A percentile compares a stretch with the other conserved stretches of the same genome.
Evolutionary conservation across 768 basidiomycete genomes (phyloP).

Genomic region (Tulasnella sp.): DNA sequence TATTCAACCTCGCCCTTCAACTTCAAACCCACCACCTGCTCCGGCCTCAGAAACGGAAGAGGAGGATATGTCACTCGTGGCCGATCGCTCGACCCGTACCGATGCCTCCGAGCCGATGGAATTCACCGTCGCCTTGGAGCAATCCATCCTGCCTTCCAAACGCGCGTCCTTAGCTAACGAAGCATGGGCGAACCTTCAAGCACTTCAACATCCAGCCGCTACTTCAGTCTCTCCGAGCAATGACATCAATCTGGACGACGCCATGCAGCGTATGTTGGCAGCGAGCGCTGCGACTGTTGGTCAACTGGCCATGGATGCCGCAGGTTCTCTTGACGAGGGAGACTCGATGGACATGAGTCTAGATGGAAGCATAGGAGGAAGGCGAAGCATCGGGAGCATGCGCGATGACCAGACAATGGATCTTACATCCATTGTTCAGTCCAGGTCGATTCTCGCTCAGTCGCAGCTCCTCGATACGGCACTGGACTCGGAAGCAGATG

Average conservation of each 20-base stretch:
- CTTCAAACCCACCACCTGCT: neutral
- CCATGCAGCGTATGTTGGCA: conserved; percentile 6
- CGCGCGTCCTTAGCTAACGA: conserved; percentile 11
- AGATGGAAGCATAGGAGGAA: neutral
- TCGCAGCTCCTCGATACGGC: neutral
- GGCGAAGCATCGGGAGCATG: neutral
- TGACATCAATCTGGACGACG: conserved; percentile 2
- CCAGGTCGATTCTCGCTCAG: neutral
- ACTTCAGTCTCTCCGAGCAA: neutral
- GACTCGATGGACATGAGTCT: conserved; percentile 9
- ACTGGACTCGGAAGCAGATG: neutral
- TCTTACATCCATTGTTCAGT: conserved; percentile 6
- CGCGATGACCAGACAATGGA: conserved; percentile 10
- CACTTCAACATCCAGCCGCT: neutral
- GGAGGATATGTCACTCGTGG: neutral
- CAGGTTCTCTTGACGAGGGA: neutral
- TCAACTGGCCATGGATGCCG: neutral
- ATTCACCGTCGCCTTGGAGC: conserved; percentile 10
- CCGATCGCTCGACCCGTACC: neutral
- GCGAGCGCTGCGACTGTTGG: neutral
- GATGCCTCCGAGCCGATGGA: conserved; percentile 11
- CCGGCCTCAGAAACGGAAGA: neutral
- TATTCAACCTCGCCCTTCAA: neutral
- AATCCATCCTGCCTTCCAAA: conserved; percentile 1
- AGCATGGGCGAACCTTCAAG: conserved; percentile 7